These are phyloP conservation scores for Xylariales sp. DNA, from an alignment of 2,329 filamentous ascomycete species.

Conservation along the genomic window DNA sequence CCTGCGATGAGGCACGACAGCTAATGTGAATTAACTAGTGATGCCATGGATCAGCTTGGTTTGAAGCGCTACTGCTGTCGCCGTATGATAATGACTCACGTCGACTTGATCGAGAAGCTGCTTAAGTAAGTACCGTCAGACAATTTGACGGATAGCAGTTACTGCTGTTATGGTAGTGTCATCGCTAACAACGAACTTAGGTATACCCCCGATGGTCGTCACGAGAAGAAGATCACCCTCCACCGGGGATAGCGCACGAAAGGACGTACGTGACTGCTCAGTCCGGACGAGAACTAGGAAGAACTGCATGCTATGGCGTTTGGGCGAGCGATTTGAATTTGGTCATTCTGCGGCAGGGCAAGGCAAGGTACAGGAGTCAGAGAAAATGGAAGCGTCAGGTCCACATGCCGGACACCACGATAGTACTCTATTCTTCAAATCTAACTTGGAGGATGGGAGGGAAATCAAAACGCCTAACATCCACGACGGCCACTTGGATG, in stretches of 20 bases:
- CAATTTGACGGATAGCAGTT: no score
- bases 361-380: no score
- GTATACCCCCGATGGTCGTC: slow-evolving; percentile 59
- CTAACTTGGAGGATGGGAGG: no score
- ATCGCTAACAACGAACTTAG: slow-evolving; percentile 28
- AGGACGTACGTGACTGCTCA: slow-evolving; percentile 4
- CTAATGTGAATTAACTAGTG: no score
- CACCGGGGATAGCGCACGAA: slow-evolving; percentile 15
- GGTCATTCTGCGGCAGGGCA: neutral
- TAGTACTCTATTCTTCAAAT: no score
- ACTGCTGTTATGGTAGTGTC: no score
- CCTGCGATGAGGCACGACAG: no score
- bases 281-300: slow-evolving; percentile 5
- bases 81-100: slow-evolving; percentile 99
- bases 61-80: slow-evolving; percentile 97
- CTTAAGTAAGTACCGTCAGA: slow-evolving; percentile 84
- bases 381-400: no score
- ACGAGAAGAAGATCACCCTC: slow-evolving; percentile 55
- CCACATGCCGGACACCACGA: no score
- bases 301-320: slow-evolving; percentile 26
- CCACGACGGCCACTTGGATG: neutral
- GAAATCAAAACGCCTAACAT: no score
- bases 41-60: slow-evolving; percentile 92
- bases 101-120: slow-evolving; percentile 97
- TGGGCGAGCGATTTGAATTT: slow-evolving; percentile 15